A percentile compares a stretch with the other conserved stretches of the same genome.
phyloP scores from a whole-genome alignment of 352 stramenopile species.

The Blastocystis hominis region DNA sequence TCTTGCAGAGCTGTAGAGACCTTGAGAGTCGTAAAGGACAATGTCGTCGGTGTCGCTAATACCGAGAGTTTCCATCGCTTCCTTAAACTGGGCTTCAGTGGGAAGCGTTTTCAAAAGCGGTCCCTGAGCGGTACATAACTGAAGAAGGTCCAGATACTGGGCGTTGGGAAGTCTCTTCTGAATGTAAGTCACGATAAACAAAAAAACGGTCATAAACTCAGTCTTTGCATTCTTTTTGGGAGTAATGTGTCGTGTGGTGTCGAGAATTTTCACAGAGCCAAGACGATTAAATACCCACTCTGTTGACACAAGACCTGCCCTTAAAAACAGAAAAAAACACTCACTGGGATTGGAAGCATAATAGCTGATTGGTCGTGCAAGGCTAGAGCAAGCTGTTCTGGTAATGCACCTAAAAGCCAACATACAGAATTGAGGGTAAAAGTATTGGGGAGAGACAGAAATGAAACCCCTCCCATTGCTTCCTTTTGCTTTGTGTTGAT shows the following conservation, averaged over 20 bases:
- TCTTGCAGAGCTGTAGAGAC: slow-evolving; percentile 17
- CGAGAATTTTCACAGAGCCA: slow-evolving; percentile 24
- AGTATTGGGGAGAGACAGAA: not conserved
- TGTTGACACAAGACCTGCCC: slow-evolving; percentile 15
- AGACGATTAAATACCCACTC: slow-evolving; percentile 45
- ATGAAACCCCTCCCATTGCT: not conserved
- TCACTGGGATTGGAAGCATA: slow-evolving; percentile 17
- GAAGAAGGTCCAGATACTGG: slow-evolving; percentile 1
- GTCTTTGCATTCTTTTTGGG: not conserved
- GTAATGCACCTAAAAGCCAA: not conserved
- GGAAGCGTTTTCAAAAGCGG: slow-evolving; percentile 6
- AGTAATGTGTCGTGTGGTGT: slow-evolving; percentile 26
- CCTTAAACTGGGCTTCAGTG: slow-evolving; percentile 20
- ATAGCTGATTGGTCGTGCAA: not conserved
- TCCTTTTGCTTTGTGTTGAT: not conserved
- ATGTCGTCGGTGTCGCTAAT: slow-evolving; percentile 42
- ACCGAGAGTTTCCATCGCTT: slow-evolving; percentile 34
- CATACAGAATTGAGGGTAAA: not conserved
- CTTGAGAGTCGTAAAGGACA: slow-evolving; percentile 52
- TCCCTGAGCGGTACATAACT: not conserved
- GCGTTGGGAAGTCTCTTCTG: slow-evolving; percentile 12
- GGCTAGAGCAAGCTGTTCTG: not conserved
- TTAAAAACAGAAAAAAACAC: not conserved
- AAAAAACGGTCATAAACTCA: not conserved
- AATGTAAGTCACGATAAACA: not conserved